These are phyloP conservation scores for Penstemon eatonii DNA, from an alignment of 257 asterid species.

Conservation along the genomic window DNA sequence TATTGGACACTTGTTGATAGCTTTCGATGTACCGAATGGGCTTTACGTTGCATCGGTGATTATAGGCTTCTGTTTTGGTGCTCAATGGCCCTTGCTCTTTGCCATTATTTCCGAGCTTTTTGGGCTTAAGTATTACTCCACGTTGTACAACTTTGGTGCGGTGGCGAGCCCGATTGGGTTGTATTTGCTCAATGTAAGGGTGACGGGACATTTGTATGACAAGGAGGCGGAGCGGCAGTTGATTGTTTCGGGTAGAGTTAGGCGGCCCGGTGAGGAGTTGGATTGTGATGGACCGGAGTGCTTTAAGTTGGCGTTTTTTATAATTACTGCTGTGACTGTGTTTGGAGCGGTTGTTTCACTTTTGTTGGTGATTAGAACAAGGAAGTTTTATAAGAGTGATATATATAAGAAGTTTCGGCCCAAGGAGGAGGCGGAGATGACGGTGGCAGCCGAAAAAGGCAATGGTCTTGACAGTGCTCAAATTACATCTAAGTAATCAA, in stretches of 20 bases:
- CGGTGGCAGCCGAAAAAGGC: constrained; percentile 12
- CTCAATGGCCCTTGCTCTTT: constrained; percentile 80
- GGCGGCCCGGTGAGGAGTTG: constrained; percentile 52
- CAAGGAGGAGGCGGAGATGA: constrained; percentile 39
- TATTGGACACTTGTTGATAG: constrained; percentile 67
- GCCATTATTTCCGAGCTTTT: constrained; percentile 81
- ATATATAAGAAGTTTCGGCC: constrained; percentile 61
- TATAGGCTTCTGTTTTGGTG: constrained; percentile 84
- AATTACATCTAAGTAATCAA: constrained; percentile 9
- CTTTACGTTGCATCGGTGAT: constrained; percentile 70
- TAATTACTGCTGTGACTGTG: constrained; percentile 58
- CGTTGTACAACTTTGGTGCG: constrained; percentile 70
- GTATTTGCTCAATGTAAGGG: constrained; percentile 57
- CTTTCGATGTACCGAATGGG: constrained; percentile 58
- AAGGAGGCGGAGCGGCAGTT: constrained; percentile 66
- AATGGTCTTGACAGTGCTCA: constrained; percentile 16
- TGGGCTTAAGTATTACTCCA: constrained; percentile 78
- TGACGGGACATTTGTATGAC: constrained; percentile 65
- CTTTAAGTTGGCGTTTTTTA: constrained; percentile 56
- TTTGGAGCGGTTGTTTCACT: constrained; percentile 64
- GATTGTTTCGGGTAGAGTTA: constrained; percentile 29
- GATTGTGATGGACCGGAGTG: constrained; percentile 63
- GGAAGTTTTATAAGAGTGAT: constrained; percentile 70
- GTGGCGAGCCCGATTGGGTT: constrained; percentile 82
- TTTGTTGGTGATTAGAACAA: constrained; percentile 59